Conservation (phyloP, 495 filamentous ascomycete genomes). For the Xylaria bambusicola region DNA sequence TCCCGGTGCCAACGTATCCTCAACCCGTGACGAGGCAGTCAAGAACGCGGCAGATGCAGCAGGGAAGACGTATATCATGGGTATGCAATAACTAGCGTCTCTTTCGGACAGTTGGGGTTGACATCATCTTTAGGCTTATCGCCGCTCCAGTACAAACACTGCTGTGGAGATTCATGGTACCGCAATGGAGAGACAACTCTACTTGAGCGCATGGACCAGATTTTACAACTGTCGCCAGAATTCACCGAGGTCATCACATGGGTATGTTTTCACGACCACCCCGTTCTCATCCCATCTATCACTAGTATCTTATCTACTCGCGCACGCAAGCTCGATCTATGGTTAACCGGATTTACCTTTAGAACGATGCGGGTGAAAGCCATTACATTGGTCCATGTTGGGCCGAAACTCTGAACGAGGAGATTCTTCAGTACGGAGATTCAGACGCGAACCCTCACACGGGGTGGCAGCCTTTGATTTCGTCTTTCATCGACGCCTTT, state of each 20-base stretch:
- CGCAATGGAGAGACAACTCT: constrained; percentile 46
- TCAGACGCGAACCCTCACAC: constrained; percentile 33
- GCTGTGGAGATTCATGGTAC: constrained; percentile 40
- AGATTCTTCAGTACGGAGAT: constrained; percentile 34
- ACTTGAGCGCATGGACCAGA: constrained; percentile 37
- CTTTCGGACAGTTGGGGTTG: background rate
- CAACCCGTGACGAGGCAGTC: constrained; percentile 23
- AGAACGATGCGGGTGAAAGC: constrained; percentile 46
- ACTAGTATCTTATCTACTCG: background rate
- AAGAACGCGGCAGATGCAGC: constrained; percentile 27
- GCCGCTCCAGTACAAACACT: constrained; percentile 46
- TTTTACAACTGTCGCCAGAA: constrained; percentile 31
- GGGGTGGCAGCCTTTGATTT: constrained; percentile 36
- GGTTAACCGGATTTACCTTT: constrained; percentile 10
- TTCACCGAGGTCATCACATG: constrained; percentile 41
- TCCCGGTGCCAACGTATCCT: constrained; percentile 26
- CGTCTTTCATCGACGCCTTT: constrained; percentile 39
- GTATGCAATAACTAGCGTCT: constrained; percentile 21
- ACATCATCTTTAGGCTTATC: constrained; percentile 23
- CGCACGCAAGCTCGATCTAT: background rate
- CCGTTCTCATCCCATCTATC: background rate
- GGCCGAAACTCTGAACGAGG: constrained; percentile 29
- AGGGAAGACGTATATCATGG: constrained; percentile 42
- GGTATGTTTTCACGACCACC: constrained; percentile 19
- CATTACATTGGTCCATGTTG: constrained; percentile 51